Conservation (phyloP, 768 basidiomycete species). For the Naganishia onofrii region DNA sequence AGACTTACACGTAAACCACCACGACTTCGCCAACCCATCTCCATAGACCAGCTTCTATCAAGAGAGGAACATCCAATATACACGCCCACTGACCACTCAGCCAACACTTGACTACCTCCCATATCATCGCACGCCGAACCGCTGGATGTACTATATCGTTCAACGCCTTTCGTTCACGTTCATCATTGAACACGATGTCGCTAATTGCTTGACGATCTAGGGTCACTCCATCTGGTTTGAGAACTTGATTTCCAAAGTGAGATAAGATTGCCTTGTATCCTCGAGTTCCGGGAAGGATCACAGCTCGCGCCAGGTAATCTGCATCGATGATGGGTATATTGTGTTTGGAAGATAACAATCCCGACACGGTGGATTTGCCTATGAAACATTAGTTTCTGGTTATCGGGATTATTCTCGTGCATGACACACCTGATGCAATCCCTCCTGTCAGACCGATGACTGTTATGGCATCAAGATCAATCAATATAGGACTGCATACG, state of each 20-base stretch:
- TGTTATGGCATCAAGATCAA: slow-evolving; percentile 45
- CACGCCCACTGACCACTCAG: slow-evolving; percentile 71
- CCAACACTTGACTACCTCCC: slow-evolving; percentile 69
- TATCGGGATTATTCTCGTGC: too few relatives aligned
- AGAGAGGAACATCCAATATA: slow-evolving; percentile 83
- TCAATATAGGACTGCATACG: not conserved
- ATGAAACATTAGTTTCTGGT: not conserved
- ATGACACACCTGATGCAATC: slow-evolving; percentile 67
- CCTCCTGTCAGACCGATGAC: slow-evolving; percentile 95
- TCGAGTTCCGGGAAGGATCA: slow-evolving; percentile 77
- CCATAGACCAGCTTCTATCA: slow-evolving; percentile 85
- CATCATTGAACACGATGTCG: slow-evolving; percentile 76
- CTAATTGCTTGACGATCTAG: slow-evolving; percentile 83
- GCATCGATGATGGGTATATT: slow-evolving; percentile 85
- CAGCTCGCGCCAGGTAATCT: slow-evolving; percentile 79
- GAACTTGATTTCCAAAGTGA: slow-evolving; percentile 67
- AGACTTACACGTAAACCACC: slow-evolving; percentile 81
- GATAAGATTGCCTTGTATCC: slow-evolving; percentile 66
- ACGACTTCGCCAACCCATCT: slow-evolving; percentile 77
- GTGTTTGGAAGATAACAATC: slow-evolving; percentile 62
- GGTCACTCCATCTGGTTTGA: slow-evolving; percentile 63
- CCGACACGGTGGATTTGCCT: slow-evolving; percentile 90
- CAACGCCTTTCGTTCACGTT: slow-evolving; percentile 65
- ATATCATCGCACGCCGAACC: slow-evolving; percentile 73
- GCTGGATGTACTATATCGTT: slow-evolving; percentile 89